Evolutionary conservation across 1,284 basidiomycete genomes (phyloP), one percentile per base, ranked within the genome.

Genomic region (Sparassis latifolia): DNA sequence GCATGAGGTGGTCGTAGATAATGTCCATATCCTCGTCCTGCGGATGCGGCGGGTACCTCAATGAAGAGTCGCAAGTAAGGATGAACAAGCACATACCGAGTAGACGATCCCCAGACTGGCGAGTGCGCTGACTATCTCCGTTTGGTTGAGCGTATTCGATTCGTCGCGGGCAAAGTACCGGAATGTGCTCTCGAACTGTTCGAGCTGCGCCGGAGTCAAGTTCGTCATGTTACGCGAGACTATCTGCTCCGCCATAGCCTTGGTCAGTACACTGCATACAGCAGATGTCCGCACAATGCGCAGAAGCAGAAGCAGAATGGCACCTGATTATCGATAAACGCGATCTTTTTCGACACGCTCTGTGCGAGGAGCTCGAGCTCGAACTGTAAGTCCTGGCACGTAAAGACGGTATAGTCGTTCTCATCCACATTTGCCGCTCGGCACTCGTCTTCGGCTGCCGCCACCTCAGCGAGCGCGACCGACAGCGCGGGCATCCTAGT

Each of bases 121-220:
- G 20, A 99, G 76, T 0, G 96, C 96, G 10, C 92, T 92, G 12
- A 86, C 83, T 77, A 97, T 89, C 69, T 98, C 93, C 2, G 90
- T 80, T 49, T 89, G 71, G 50, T 80, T 84, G 35, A 99, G 80
- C 0, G 88, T 92, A 67, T 97, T 97, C 44, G 86, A 84, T 59
- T 91, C 89, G 61, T 97, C 93, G 58, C 86, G 86, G 69, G 97
- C 95, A 64, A 99, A 99, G 71, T 97, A 95, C 51, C 96, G 83
- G 81, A 98, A 99, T 1, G 95, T 97, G 62, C 87, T 85, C 67
- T 98, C 95, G 59, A 98, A 98, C 65, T 98, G 95, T 67, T 98
- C 95, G 29, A 98, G 76, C 66, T 97, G 94, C 2, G 93, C 94
- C 0, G 97, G 94, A 0, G 95, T 97, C 55, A 98, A 70, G 64